Evolutionary conservation across 768 basidiomycete genomes (phyloP).

Genomic region (Butyriboletus loyo): DNA sequence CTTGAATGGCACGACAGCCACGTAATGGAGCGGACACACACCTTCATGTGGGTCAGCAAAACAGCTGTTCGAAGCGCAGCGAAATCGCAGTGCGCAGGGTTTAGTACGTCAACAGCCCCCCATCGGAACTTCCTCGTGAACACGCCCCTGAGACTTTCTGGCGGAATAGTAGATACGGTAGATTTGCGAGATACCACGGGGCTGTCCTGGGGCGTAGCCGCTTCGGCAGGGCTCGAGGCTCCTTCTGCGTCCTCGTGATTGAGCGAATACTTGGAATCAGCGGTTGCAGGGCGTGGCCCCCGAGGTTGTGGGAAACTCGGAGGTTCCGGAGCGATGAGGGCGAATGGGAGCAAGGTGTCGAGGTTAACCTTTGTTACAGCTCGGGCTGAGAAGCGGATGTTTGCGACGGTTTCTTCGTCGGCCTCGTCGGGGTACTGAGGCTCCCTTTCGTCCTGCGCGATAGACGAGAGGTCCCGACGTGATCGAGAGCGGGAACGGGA

Average conservation of each 20-base stretch:
- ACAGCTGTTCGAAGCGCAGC: slow-evolving; percentile 79
- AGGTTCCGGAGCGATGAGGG: slow-evolving; percentile 72
- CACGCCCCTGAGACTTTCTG: slow-evolving; percentile 67
- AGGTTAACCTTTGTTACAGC: slow-evolving; percentile 61
- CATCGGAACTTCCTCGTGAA: slow-evolving; percentile 81
- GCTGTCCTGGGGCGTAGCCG: slow-evolving; percentile 36
- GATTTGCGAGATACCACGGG: slow-evolving; percentile 38
- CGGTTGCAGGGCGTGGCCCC: slow-evolving; percentile 9
- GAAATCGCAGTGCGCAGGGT: slow-evolving; percentile 87
- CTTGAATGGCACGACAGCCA: slow-evolving; percentile 13
- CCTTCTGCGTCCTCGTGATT: slow-evolving; percentile 17
- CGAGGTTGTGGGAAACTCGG: slow-evolving; percentile 37
- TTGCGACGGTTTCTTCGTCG: slow-evolving; percentile 70
- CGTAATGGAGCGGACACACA: slow-evolving; percentile 35
- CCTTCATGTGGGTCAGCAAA: slow-evolving; percentile 82
- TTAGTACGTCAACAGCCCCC: slow-evolving; percentile 85
- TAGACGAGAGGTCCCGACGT: slow-evolving; percentile 62
- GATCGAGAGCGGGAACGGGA: slow-evolving; percentile 71
- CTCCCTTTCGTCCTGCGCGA: slow-evolving; percentile 54
- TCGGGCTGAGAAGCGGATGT: slow-evolving; percentile 73
- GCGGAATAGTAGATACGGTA: slow-evolving; percentile 45
- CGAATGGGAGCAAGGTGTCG: slow-evolving; percentile 65
- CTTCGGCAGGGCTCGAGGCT: slow-evolving; percentile 20
- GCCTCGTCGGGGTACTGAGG: slow-evolving; percentile 54
- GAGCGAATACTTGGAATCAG: slow-evolving; percentile 20